Conservation (phyloP, 2,329 filamentous ascomycete species). For the Pestalotiopsis sp. region DNA sequence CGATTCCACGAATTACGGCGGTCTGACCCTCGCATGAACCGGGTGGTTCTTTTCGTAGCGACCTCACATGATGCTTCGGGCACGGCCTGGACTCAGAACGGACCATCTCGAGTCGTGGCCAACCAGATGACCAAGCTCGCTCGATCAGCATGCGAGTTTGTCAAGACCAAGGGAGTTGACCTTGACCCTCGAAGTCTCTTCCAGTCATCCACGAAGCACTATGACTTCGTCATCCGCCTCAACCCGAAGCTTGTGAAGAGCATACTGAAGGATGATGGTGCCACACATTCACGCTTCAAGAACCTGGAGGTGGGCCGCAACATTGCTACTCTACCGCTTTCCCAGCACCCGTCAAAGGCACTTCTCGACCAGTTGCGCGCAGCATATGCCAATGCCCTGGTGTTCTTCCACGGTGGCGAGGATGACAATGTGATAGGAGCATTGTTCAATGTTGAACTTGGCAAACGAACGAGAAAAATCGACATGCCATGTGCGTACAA, state of each 20-base stretch:
- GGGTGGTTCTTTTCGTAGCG: slow-evolving; percentile 78
- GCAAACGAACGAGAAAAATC: slow-evolving; percentile 66
- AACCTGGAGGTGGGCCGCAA: slow-evolving; percentile 71
- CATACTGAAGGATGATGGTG: slow-evolving; percentile 39
- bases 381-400: slow-evolving; percentile 68
- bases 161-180: slow-evolving; percentile 54
- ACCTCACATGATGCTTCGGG: slow-evolving; percentile 79
- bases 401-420: slow-evolving; percentile 77
- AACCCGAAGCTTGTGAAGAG: slow-evolving; percentile 54
- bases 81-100: slow-evolving; percentile 73
- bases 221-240: slow-evolving; percentile 83
- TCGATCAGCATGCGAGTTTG: slow-evolving; percentile 69
- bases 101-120: slow-evolving; percentile 81
- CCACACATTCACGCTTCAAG: slow-evolving; percentile 66
- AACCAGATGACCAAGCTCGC: slow-evolving; percentile 82
- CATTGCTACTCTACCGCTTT: slow-evolving; percentile 46
- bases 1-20: slow-evolving; percentile 84
- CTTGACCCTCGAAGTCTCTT: slow-evolving; percentile 69
- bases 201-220: slow-evolving; percentile 72
- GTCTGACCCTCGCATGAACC: slow-evolving; percentile 87
- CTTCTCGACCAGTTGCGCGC: slow-evolving; percentile 70
- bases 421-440: slow-evolving; percentile 60
- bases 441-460: slow-evolving; percentile 61
- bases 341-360: slow-evolving; percentile 62
- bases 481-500: slow-evolving; percentile 71